Base-by-base conservation (phyloP, 2,329 filamentous ascomycete species). In the Fusarium sulawesiense region DNA sequence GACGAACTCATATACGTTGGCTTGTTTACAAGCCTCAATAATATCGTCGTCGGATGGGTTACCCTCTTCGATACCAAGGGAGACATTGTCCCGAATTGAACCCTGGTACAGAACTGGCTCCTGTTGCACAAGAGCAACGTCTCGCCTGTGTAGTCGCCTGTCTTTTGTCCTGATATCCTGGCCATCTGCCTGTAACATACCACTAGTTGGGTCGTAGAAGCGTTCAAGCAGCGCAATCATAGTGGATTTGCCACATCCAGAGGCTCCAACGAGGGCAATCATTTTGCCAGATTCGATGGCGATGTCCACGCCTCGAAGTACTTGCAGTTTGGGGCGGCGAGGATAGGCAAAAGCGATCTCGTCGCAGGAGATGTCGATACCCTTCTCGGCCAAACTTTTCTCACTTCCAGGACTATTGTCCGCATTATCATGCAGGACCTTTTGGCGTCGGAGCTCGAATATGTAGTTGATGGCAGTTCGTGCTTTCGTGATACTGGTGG, bases 211-310 rank as follows among this genome's bases (percentile, higher is more conserved):
- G 14, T 81, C 79, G 64, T 83, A 82, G 66, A 83, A 84, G 14
- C 84, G 79, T 69, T 86, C 79, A 1, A 86, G 76, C 13, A 86
- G 77, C 9, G 84, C 83, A 53, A 91, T 82, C 58, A 88, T 86
- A 5, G 88, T 89, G 1, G 86, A 88, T 71, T 90, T 90, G 1
- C 87, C 87, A 66, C 86, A 88, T 9, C 87, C 87, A 1, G 85
- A 88, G 2, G 86, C 81, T 7, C 87, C 87, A 0, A 89, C 87
- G 10, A 89, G 81, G 4, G 86, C 87, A 3, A 86, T 78, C 71
- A 85, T 87, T 66, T 83, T 80, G 12, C 85, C 84, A 7, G 82
- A 80, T 32, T 77, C 64, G 54, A 87, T 82, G 53, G 62, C 63
- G 44, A 84, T 79, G 44, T 80, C 73, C 14, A 86, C 77, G 7